Conservation (phyloP, 1,139 yeast species). For the Pichia sp. region DNA sequence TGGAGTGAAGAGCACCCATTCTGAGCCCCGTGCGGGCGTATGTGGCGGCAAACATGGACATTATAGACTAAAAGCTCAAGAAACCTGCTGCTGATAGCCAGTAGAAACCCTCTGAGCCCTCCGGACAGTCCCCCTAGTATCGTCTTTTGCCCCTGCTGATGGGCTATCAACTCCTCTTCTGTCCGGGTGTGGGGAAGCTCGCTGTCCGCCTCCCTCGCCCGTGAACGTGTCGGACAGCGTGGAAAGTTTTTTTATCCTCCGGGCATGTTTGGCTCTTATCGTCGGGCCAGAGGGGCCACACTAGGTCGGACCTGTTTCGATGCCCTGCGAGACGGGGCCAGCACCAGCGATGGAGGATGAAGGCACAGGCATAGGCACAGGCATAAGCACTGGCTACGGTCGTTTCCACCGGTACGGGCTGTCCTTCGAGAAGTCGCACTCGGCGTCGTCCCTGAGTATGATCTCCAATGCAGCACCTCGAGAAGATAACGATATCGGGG, state of each 20-base stretch:
- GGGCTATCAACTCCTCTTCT: no score
- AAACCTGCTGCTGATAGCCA: background rate
- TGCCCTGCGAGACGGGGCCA: no score
- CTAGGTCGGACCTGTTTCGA: no score
- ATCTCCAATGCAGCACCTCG: background rate
- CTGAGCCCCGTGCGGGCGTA: background rate
- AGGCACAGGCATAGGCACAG: no score
- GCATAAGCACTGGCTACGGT: background rate
- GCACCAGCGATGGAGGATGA: constrained; percentile 1
- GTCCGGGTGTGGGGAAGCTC: no score
- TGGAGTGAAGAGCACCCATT: background rate
- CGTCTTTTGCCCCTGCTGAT: no score
- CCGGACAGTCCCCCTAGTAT: background rate
- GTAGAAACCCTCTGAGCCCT: background rate
- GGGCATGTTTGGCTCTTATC: no score
- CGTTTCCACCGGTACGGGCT: background rate
- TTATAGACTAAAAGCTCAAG: background rate
- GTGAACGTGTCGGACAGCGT: no score
- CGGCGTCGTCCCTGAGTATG: constrained; percentile 9
- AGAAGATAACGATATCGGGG: constrained; percentile 4
- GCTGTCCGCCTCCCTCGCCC: no score
- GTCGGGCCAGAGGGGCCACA: no score
- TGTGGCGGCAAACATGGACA: constrained; percentile 5
- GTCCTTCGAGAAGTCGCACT: constrained; percentile 2
- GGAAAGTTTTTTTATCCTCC: no score